Conservation (phyloP, 805 yeast genomes). For the Yueomyces sinensis region DNA sequence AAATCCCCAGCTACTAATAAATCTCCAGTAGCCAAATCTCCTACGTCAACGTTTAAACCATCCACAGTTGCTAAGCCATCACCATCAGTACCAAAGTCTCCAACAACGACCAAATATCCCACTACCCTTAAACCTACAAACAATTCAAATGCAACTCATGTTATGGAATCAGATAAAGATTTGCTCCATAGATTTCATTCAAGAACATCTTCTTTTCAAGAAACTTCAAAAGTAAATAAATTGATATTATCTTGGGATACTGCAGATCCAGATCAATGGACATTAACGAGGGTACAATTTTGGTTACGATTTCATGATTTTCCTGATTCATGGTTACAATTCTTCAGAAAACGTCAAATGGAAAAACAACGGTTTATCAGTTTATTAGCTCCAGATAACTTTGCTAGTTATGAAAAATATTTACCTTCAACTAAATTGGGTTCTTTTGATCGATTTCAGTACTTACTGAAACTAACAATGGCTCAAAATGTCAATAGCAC, state of each 20-base stretch:
- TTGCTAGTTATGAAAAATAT: slow-evolving; percentile 28
- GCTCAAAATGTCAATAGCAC: slow-evolving; percentile 16
- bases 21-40: no score
- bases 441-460: slow-evolving; percentile 46
- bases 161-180: neutral
- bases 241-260: slow-evolving; percentile 35
- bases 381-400: slow-evolving; percentile 53
- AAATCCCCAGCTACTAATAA: no score
- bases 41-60: no score
- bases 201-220: neutral
- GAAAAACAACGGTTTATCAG: slow-evolving; percentile 52
- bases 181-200: neutral
- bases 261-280: slow-evolving; percentile 54
- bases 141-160: neutral
- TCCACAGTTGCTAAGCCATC: no score
- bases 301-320: slow-evolving; percentile 66
- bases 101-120: neutral
- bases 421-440: slow-evolving; percentile 34
- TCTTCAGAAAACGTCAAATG: slow-evolving; percentile 44
- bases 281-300: slow-evolving; percentile 43
- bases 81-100: neutral
- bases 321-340: slow-evolving; percentile 59
- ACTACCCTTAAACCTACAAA: neutral
- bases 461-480: slow-evolving; percentile 34
- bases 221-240: slow-evolving; percentile 13